Evolutionary conservation across 2,329 filamentous ascomycete genomes (phyloP).

Genomic region (Alternaria rosae): DNA sequence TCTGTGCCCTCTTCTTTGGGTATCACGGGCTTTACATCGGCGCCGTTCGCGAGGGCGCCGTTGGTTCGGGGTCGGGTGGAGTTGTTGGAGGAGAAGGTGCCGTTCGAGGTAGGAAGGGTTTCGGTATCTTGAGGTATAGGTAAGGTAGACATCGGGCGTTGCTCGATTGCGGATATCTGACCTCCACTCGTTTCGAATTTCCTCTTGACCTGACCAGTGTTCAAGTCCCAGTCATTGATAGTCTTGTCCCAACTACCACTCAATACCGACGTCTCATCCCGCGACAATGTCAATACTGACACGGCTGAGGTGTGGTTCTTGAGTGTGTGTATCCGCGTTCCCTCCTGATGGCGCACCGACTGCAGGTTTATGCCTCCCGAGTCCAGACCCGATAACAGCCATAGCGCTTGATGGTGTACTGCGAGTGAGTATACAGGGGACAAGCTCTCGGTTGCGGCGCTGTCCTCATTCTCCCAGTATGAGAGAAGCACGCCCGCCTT

Average conservation of each 20-base stretch:
- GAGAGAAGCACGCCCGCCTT: constrained; percentile 94
- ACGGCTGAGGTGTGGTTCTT: constrained; percentile 90
- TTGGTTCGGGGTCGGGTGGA: constrained; percentile 64
- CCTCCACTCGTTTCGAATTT: constrained; percentile 78
- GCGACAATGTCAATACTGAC: constrained; percentile 80
- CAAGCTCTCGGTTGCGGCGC: constrained; percentile 64
- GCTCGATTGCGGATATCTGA: constrained; percentile 88
- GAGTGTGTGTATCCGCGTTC: constrained; percentile 83
- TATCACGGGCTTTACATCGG: constrained; percentile 32
- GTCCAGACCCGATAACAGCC: constrained; percentile 89
- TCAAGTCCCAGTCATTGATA: constrained; percentile 92
- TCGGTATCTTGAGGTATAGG: constrained; percentile 77
- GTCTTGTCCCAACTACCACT: constrained; percentile 98
- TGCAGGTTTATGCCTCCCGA: constrained; percentile 93
- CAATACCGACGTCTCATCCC: constrained; percentile 85
- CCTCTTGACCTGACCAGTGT: constrained; percentile 79
- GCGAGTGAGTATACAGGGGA: constrained; percentile 95
- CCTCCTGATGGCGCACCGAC: constrained; percentile 92
- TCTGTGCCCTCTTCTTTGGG: constrained; percentile 54
- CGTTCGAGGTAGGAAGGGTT: constrained; percentile 62
- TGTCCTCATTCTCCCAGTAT: constrained; percentile 98
- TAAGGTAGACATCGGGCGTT: constrained; percentile 77
- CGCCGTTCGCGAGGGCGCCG: constrained; percentile 57
- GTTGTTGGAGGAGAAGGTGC: constrained; percentile 81
- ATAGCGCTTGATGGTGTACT: constrained; percentile 86